Base-by-base conservation (phyloP, 345 rosid species). In the Jatropha curcas region DNA sequence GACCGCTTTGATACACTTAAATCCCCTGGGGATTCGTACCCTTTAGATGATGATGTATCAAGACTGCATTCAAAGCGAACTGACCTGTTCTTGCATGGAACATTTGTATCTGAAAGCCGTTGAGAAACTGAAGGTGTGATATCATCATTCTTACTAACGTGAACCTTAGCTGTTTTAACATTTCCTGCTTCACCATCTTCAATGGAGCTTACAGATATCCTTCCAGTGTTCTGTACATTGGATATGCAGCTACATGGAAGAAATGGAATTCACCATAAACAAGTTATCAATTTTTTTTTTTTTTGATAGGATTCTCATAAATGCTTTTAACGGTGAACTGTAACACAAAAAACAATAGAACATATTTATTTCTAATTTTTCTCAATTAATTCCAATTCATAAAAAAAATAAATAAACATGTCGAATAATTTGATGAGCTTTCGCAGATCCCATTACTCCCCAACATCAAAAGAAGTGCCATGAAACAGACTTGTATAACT, bases 61-160 rank as follows among this genome's bases (percentile, higher is more conserved):
- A 76, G 24, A 33, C 84, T 86, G 60, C 77, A 81, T 63, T 88
- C 86, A 81, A 86, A 92, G 33, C 80, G 85, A 72, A 89, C 92
- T 2, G 84, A 82, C 82, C 85, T 89, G 68, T 43, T 82, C 84
- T 81, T 88, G 67, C 69, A 59, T 20, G 66, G 86, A 41, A 76
- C 34, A 28, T 81, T 77, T 77, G 79, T 55, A n/a, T n/a, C n/a
- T n/a, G n/a, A n/a, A n/a, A n/a, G n/a, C n/a, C n/a, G n/a, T n/a
- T n/a, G n/a, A n/a, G n/a, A n/a, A n/a, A n/a, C n/a, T n/a, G n/a
- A n/a, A n/a, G n/a, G n/a, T n/a, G n/a, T n/a, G n/a, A n/a, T n/a
- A n/a, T n/a, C n/a, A n/a, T n/a, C n/a, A n/a, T n/a, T n/a, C n/a
- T n/a, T n/a, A n/a, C n/a, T n/a, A n/a, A n/a, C n/a, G n/a, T n/a